phyloP scores from a whole-genome alignment of 495 filamentous ascomycete species.

The Aspergillus coremiiformis region DNA sequence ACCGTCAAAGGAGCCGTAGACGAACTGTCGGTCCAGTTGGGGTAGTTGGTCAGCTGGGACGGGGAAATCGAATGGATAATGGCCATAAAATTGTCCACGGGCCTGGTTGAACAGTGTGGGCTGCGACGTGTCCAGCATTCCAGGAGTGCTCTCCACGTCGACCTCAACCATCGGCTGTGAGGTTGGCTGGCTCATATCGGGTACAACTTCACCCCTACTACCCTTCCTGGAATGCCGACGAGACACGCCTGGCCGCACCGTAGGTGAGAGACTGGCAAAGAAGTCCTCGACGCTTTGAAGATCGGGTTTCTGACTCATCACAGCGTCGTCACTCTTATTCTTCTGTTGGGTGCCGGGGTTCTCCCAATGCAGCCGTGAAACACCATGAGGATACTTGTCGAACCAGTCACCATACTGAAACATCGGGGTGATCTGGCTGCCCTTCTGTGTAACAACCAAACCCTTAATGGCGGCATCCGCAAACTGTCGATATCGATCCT shows the following conservation, averaged over 20 bases:
- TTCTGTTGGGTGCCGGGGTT: conserved; percentile 63
- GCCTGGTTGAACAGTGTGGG: conserved; percentile 30
- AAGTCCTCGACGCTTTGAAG: conserved; percentile 93
- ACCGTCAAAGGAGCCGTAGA: conserved; percentile 68
- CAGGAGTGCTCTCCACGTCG: conserved; percentile 30
- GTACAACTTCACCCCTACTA: conserved; percentile 25
- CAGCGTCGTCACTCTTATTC: conserved; percentile 70
- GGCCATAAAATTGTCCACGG: conserved; percentile 30
- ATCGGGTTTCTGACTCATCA: conserved; percentile 77
- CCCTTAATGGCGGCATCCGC: conserved; percentile 61
- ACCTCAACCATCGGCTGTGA: conserved; percentile 29
- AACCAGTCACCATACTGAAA: conserved; percentile 99
- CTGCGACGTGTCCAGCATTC: conserved; percentile 28
- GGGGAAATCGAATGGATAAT: conserved; percentile 34
- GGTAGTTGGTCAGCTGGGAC: conserved; percentile 42
- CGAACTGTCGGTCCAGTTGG: conserved; percentile 69
- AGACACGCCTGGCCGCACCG: conserved; percentile 41
- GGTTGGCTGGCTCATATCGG: conserved; percentile 24
- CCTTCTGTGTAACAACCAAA: conserved; percentile 44
- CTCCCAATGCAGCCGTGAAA: conserved; percentile 75
- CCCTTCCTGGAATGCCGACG: conserved; percentile 35
- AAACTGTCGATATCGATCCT: conserved; percentile 80
- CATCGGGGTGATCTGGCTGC: conserved; percentile 48
- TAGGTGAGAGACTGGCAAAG: conserved; percentile 74
- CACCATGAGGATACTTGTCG: conserved; percentile 86